phyloP scores from a whole-genome alignment of 176 grass and related monocot genomes.

The Thinopyrum elongatum region DNA sequence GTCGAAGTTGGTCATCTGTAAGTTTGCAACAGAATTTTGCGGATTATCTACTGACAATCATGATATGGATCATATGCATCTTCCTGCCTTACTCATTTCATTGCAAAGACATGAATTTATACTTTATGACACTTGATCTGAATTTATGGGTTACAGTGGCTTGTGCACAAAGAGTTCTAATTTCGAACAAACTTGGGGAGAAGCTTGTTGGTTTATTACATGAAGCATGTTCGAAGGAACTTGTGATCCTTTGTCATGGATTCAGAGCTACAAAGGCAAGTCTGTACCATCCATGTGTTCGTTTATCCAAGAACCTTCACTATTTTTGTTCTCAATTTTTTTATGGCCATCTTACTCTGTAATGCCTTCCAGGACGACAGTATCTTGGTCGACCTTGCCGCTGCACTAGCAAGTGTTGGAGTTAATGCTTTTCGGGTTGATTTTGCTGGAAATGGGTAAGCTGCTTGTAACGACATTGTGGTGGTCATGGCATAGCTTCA shows the following conservation, averaged over 20 bases:
- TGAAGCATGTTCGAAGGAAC: slow-evolving; percentile 61
- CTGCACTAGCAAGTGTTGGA: slow-evolving; percentile 48
- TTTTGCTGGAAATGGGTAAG: slow-evolving; percentile 97
- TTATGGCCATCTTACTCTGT: background rate
- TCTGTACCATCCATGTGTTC: background rate
- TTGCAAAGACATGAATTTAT: background rate
- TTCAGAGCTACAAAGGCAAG: slow-evolving; percentile 81
- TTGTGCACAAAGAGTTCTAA: slow-evolving; percentile 42
- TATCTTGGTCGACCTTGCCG: slow-evolving; percentile 64
- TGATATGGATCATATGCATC: background rate
- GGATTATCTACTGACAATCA: background rate
- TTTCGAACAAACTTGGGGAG: slow-evolving; percentile 65
- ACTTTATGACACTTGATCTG: background rate
- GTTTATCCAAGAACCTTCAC: background rate
- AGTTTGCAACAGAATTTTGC: background rate
- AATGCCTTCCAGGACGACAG: slow-evolving; percentile 59
- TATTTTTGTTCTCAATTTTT: background rate
- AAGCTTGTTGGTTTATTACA: slow-evolving; percentile 79
- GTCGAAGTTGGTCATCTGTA: background rate
- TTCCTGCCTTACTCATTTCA: slow-evolving; percentile 11
- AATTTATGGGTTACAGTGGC: slow-evolving; percentile 18
- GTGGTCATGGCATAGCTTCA: background rate
- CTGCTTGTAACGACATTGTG: background rate
- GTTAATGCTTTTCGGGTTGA: slow-evolving; percentile 74
- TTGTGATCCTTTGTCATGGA: slow-evolving; percentile 89